Base-by-base conservation (phyloP, 2,329 filamentous ascomycete species). In the Bipolaris zeicola region DNA sequence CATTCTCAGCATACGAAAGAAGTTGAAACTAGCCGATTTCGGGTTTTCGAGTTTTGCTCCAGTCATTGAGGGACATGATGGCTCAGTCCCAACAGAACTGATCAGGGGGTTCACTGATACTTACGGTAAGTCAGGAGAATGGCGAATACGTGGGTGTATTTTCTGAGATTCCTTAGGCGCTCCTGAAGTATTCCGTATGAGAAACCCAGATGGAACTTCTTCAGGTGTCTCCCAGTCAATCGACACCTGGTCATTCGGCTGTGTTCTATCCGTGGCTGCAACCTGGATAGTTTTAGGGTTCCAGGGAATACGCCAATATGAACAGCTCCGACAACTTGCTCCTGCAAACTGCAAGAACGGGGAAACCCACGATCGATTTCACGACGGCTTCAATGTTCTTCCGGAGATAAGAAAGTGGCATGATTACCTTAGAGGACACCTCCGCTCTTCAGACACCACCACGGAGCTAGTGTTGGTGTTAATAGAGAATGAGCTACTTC, bases 211-310 rank as follows among this genome's bases (percentile, higher is more conserved):
- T 11, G 57, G 52, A 0, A 57, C 53, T 0, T 3, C 50, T 18
- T 48, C 53, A 1, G 50, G 53, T 6, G 57, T 60, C 0, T 41
- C 57, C 3, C 75, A 75, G 52, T 63, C 58, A 1, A 77, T 75
- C 7, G 78, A 80, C 43, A 73, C 69, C 0, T 80, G 78, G 78
- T 79, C 77, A 1, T 57, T 65, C 24, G 66, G 66, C 0, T 79
- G 77, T 39, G 75, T 79, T 0, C 59, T 79, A 20, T 79, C 77
- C 0, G 60, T 75, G 1, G 71, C 73, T 4, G 77, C 77, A 1
- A 77, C 76, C 0, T 79, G 76, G 67, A 62, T 75, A 6, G 68
- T 76, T 0, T 52, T 77, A 1, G 77, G 77, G 0, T 57, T 52
- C n/a, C 36, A 71, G 46, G 76, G 76, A 3, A 58, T 77, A 3